Base-by-base conservation (phyloP, 2,329 filamentous ascomycete species). In the Lojkania enalia region DNA sequence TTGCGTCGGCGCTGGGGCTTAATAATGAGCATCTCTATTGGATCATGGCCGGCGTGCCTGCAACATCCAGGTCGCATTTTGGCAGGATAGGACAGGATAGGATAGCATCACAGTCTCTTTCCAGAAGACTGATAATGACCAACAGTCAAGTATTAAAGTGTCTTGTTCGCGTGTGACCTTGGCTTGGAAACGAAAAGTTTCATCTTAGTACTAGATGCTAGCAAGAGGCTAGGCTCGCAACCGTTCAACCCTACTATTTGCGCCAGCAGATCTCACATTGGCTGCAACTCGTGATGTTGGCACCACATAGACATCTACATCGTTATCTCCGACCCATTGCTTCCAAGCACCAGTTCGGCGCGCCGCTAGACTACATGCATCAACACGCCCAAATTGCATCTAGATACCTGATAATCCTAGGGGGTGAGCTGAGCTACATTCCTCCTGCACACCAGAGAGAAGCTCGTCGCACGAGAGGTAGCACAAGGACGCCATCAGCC, bases 1-100 rank as follows among this genome's bases (percentile, higher is more conserved):
- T 54, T 52, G 51, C 48, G 52, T 39, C 54, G 55, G 55, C 53
- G 47, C 40, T 35, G 40, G 42, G 42, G 44, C 46, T 32, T 49
- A 44, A 49, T 42, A 9, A 12, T 7, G 43, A 42, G 25, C 27
- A 39, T 44, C 39, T 44, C 23, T 45, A 49, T 30, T 41, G 41
- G 29, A 54, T 46, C 29, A 46, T 23, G 47, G 47, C 47, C 47
- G 47, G 54, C 46, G 49, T 11, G 40, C 46, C 15, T 31, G 21
- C 37, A 32, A 46, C 27, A 50, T 51, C 21, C 51, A 48, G 15
- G 7, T 31, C 3, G 42, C 39, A 35, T 19, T 35, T 35, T 23
- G 33, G 5, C 45, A 30, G 30, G 27, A 21, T 42, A 32, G 41
- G n/a, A 39, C 9, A 27, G 9, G 9, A 27, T 27, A 7, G n/a